Base-by-base conservation (phyloP, 208 protist species). In the Acanthamoeba royreba region DNA sequence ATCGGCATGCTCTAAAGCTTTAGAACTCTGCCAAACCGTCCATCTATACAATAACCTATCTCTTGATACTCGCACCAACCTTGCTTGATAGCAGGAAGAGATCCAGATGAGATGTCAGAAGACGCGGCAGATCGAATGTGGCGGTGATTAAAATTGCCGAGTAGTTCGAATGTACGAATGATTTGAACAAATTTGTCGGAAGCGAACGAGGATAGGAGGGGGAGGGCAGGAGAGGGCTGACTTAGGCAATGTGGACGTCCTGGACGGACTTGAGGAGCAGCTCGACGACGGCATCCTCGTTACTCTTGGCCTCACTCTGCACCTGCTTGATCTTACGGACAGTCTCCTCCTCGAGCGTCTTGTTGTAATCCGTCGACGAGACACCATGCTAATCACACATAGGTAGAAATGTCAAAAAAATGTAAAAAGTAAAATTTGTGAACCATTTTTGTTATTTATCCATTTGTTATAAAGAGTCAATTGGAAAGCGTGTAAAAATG, bases 361-460 rank as follows among this genome's bases (percentile, higher is more conserved):
- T 79, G 66, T 79, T 79, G 66, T 79, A 79, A 22, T 79, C 66
- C 66, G 66, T 79, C 66, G 66, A 79, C 38, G 66, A 79, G 19
- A 40, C 22, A 17, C 66, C 66, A 40, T 79, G 66, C 66, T 79
- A 28, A 45, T n/a, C n/a, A 38, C 35, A 4, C 15, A 74, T 4
- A 42, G 31, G 28, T 22, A 40, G 42, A 74, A 42, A 42, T 22
- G 13, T n/a, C n/a, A n/a, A n/a, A n/a, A n/a, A n/a, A n/a, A n/a
- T n/a, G n/a, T n/a, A n/a, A n/a, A 15, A 38, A 2, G 28, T 13
- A 0, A 79, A 79, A 45, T 66, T 11, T 38, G n/a, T 66, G 33
- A 79, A 46, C 55, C 25, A 77, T 72, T 33, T 42, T n/a, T n/a
- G n/a, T n/a, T n/a, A n/a, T n/a, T n/a, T n/a, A n/a, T n/a, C n/a